Base-by-base conservation (phyloP, 345 rosid species). In the Gossypium turneri region DNA sequence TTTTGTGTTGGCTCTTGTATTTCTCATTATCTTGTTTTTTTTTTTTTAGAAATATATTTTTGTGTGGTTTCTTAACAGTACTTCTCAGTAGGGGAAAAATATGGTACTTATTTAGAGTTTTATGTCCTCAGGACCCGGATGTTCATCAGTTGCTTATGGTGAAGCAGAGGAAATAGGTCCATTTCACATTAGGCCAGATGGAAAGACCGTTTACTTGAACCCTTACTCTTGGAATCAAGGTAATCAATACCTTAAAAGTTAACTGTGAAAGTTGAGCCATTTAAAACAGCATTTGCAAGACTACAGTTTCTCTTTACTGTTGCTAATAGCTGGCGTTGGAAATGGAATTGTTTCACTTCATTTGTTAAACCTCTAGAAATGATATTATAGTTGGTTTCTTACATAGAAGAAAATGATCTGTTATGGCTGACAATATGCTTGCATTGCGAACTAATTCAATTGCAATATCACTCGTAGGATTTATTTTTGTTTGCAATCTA, bases 151-250 rank as follows among this genome's bases (percentile, higher is more conserved):
- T 80, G 98, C 88, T 59, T 92, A 51, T 78, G 97, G 97, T 17
- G 86, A 83, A 86, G 97, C 98, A 34, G 97, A 94, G 84, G 97
- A 94, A 84, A 85, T 92, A 47, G 97, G 97, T 70, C 97, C 98
- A 1, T 94, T 94, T 74, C 98, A 92, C 77, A 88, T 94, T 74
- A 82, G 58, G 72, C 57, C 88, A 60, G 97, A 94, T 83, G 94
- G 95, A 81, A 81, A 85, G 83, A 84, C 92, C 73, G 86, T 94
- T 68, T 90, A 87, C 86, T 78, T 87, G 81, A 94, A 94, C 63
- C 92, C 92, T 70, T 87, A 86, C 77, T 88, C 98, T 64, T 94
- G 98, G 98, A 94, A 94, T 82, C 87, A 84, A 86, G 98, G 98
- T 92, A 24, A 51, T 20, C 50, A n/a, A 11, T 52, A 27, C 29